phyloP scores from a whole-genome alignment of 164 flowering plant species.

The Protea cynaroides region DNA sequence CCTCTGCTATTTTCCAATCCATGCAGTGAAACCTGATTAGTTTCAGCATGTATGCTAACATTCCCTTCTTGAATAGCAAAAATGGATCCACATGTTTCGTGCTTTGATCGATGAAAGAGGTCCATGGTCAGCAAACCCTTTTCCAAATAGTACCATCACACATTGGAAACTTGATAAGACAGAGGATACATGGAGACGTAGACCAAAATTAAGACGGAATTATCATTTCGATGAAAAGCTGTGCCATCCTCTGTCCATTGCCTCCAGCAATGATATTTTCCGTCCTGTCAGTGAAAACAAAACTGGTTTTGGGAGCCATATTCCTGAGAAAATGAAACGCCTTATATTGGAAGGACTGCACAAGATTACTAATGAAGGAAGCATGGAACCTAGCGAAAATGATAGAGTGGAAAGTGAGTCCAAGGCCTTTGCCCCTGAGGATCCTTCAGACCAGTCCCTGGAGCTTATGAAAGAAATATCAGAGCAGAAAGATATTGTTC shows the following conservation, averaged over 20 bases:
- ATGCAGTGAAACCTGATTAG: background rate
- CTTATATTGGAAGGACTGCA: conserved; percentile 79
- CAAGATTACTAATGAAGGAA: conserved; percentile 65
- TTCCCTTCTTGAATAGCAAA: conserved; percentile 48
- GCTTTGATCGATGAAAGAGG: conserved; percentile 95
- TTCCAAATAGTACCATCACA: conserved; percentile 56
- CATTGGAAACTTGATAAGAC: conserved; percentile 98
- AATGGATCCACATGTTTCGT: conserved; percentile 91
- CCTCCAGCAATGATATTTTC: conserved; percentile 25
- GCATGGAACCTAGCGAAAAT: conserved; percentile 46
- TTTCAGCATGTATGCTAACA: background rate
- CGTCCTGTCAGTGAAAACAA: conserved; percentile 36
- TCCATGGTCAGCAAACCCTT: conserved; percentile 97
- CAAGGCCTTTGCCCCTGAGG: conserved; percentile 25
- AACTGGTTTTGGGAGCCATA: conserved; percentile 46
- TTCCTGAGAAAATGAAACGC: conserved; percentile 84
- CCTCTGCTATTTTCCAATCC: background rate
- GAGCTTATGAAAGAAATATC: conserved; percentile 36
- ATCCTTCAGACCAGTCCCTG: conserved; percentile 28
- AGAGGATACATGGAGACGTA: conserved; percentile 88
- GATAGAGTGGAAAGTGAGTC: conserved; percentile 35
- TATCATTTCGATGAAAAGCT: conserved; percentile 83
- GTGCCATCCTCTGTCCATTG: conserved; percentile 57
- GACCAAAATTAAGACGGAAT: conserved; percentile 81
- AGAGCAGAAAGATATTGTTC: conserved; percentile 40